A percentile compares a stretch with the other conserved stretches of the same genome.
These are phyloP conservation scores for Dendryphion nanum DNA, from an alignment of 2,329 filamentous ascomycete species.

Conservation along the genomic window DNA sequence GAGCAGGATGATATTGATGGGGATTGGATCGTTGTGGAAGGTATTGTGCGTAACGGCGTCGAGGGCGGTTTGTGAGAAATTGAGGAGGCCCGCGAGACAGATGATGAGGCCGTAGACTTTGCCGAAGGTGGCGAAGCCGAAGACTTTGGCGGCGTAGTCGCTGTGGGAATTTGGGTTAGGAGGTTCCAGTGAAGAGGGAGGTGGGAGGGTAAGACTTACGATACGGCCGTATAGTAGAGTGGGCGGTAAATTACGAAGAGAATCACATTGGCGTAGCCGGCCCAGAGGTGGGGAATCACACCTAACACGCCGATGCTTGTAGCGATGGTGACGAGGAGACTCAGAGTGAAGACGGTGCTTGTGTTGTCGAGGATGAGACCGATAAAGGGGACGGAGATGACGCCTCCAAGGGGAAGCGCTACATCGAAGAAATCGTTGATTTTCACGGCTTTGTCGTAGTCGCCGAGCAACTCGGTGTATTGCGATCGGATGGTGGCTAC, in stretches of 20 bases:
- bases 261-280: constrained; percentile 71
- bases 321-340: constrained; percentile 66
- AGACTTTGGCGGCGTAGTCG: constrained; percentile 88
- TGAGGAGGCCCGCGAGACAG: constrained; percentile 77
- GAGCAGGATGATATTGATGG: constrained; percentile 72
- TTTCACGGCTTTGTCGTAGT: constrained; percentile 58
- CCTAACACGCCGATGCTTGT: constrained; percentile 76
- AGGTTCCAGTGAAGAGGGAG: not conserved
- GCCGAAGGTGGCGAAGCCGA: constrained; percentile 86
- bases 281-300: constrained; percentile 67
- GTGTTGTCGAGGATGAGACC: constrained; percentile 75
- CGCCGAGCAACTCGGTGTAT: constrained; percentile 72
- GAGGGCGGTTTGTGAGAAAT: constrained; percentile 78
- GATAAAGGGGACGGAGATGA: constrained; percentile 84
- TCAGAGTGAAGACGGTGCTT: constrained; percentile 69
- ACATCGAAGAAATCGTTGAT: constrained; percentile 86
- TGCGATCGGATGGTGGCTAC: constrained; percentile 83
- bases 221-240: constrained; percentile 88
- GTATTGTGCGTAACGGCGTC: constrained; percentile 74
- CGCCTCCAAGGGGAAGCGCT: constrained; percentile 78
- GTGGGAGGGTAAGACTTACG: constrained; percentile 40
- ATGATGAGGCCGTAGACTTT: constrained; percentile 94
- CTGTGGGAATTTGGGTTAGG: constrained; percentile 28
- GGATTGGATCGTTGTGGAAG: constrained; percentile 71
- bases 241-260: constrained; percentile 85